Conservation (phyloP, 768 basidiomycete species). For the Phaeotremella skinneri region DNA sequence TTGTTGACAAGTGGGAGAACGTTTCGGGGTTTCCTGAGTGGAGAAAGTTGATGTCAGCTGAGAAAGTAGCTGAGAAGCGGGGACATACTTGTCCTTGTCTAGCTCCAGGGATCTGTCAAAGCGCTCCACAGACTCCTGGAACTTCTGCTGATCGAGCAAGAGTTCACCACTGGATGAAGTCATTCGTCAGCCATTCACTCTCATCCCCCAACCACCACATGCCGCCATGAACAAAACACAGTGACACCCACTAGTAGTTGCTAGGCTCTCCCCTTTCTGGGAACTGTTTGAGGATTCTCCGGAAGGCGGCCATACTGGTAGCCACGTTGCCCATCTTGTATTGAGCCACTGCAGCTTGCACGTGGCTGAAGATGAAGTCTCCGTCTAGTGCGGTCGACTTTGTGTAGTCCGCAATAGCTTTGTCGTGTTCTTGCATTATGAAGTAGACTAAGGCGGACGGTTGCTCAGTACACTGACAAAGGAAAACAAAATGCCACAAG, state of each 20-base stretch:
- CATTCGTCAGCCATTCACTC: conserved; percentile 2
- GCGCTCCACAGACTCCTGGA: conserved; percentile 76
- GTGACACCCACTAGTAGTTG: conserved; percentile 76
- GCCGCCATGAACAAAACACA: background rate
- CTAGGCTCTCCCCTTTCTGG: conserved; percentile 81
- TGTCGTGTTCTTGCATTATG: conserved; percentile 83
- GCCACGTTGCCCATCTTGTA: conserved; percentile 81
- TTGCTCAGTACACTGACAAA: conserved; percentile 3
- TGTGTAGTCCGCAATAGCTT: conserved; percentile 86
- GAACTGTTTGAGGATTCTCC: conserved; percentile 78
- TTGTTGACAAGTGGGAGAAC: conserved; percentile 96
- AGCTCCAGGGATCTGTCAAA: conserved; percentile 89
- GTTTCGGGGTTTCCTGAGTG: conserved; percentile 58
- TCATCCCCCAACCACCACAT: background rate
- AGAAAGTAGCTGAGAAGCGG: background rate
- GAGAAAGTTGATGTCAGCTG: background rate
- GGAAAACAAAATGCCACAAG: background rate
- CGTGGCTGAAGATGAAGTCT: conserved; percentile 91
- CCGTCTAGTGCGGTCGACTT: conserved; percentile 84
- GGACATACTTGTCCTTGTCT: conserved; percentile 68
- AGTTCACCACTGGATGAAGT: conserved; percentile 72
- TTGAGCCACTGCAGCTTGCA: conserved; percentile 93
- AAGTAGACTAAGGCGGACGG: conserved; percentile 66
- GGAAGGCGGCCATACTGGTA: conserved; percentile 86
- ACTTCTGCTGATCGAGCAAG: conserved; percentile 84